Evolutionary conservation across 163 green algal genomes (phyloP).

Genomic region (Volvox carteri): DNA sequence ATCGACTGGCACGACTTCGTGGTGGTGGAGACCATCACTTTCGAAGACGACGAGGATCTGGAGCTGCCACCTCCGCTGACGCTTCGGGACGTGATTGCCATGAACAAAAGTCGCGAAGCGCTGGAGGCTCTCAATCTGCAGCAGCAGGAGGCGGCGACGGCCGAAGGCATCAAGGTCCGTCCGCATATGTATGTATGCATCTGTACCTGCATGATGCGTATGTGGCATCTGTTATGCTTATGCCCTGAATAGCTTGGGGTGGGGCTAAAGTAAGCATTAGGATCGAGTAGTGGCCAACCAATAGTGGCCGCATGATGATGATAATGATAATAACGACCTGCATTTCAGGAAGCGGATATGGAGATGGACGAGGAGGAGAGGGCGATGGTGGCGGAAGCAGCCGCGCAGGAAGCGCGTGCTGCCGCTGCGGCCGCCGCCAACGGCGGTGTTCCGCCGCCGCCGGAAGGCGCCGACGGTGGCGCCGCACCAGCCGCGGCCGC

Average conservation of each 20-base stretch:
- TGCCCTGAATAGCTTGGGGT: too few relatives aligned
- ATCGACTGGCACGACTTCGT: constrained; percentile 99
- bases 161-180: constrained; percentile 22
- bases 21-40: constrained; percentile 98
- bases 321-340: too few relatives aligned
- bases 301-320: too few relatives aligned
- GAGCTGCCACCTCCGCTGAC: constrained; percentile 88
- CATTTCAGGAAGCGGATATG: constrained; percentile 53
- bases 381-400: constrained; percentile 85
- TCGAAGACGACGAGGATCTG: constrained; percentile 93
- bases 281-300: too few relatives aligned
- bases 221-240: too few relatives aligned
- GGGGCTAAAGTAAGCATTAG: too few relatives aligned
- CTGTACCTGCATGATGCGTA: too few relatives aligned
- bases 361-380: constrained; percentile 69
- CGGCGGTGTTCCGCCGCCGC: background rate
- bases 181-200: too few relatives aligned
- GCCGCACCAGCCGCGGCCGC: constrained; percentile 31
- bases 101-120: constrained; percentile 78
- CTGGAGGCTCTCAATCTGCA: constrained; percentile 52
- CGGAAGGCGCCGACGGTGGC: constrained; percentile 3
- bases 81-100: constrained; percentile 87
- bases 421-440: background rate
- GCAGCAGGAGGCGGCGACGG: constrained; percentile 33
- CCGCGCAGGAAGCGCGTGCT: constrained; percentile 49